phyloP scores from a whole-genome alignment of 2,329 filamentous ascomycete species.

The Trichoderma endophyticum region DNA sequence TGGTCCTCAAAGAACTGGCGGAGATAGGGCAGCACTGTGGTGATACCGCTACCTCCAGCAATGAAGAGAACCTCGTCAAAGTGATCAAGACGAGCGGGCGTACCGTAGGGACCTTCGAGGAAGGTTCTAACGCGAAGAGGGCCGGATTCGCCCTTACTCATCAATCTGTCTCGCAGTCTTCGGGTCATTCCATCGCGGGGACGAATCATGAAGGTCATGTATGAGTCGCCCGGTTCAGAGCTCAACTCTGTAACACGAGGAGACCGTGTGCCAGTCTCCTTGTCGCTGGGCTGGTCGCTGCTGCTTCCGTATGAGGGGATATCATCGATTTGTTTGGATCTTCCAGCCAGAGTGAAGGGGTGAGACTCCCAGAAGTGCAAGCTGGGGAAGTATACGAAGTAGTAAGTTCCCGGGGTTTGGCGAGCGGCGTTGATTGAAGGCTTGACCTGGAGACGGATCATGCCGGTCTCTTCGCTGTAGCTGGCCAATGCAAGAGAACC shows the following conservation, averaged over 20 bases:
- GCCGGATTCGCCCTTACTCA: conserved; percentile 20
- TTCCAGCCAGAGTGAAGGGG: conserved; percentile 38
- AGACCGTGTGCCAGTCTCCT: conserved; percentile 21
- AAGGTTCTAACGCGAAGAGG: conserved; percentile 28
- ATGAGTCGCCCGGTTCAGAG: conserved; percentile 6
- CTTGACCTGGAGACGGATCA: conserved; percentile 36
- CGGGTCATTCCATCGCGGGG: conserved; percentile 37
- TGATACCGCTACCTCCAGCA: conserved; percentile 38
- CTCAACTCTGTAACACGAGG: conserved; percentile 4
- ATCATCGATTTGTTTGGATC: conserved; percentile 10
- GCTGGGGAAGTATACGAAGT: conserved; percentile 38
- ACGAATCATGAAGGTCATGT: conserved; percentile 36
- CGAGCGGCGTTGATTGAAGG: conserved; percentile 27
- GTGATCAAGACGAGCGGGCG: conserved; percentile 29
- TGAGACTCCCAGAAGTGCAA: conserved; percentile 40
- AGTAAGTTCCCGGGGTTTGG: conserved; percentile 38
- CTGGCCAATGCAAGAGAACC: conserved; percentile 31
- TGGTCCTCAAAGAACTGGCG: conserved; percentile 24
- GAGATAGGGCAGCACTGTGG: conserved; percentile 33
- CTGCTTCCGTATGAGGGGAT: not conserved
- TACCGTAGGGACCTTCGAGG: conserved; percentile 38
- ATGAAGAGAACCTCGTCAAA: conserved; percentile 36
- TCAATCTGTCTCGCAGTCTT: conserved; percentile 28
- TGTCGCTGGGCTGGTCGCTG: conserved; percentile 21
- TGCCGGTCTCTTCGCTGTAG: conserved; percentile 34